Base-by-base conservation (phyloP, 495 filamentous ascomycete species). In the Filosporella fistucella region DNA sequence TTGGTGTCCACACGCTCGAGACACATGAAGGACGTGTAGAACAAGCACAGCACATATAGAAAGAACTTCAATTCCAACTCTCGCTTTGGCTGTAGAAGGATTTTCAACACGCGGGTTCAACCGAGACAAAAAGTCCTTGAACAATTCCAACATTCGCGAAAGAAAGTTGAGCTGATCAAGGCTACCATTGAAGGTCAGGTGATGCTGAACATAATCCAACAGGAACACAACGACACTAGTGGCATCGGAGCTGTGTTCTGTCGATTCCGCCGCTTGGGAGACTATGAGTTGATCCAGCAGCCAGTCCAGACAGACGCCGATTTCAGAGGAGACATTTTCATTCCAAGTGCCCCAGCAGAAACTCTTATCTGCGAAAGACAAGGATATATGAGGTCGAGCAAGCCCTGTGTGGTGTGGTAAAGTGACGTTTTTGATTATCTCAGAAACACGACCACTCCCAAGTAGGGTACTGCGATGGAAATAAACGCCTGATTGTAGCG, bases 401-500 rank as follows among this genome's bases (percentile, higher is more conserved):
- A 12, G 17, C 4, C 3, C 63, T 53, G n/a, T 25, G 50, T 25
- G 56, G 55, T 13, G 68, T 45, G 3, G 44, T 52, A n/a, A 54
- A 60, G 23, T 43, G 54, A 35, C 50, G 49, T 17, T 42, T 62
- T 25, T 45, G 54, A 80, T 61, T 10, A 72, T 80, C 41, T 68
- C 74, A 29, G 58, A 58, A 41, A 95, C 72, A 18, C 77, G 73
- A 0, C 85, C 87, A 55, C 80, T 82, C 13, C 90, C 89, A 40
- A 95, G 71, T 40, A 94, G 75, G 10, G 89, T 90, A 39, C 65
- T 75, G 54, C 83, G 69, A 55, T 91, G 87, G 55, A 94, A 93
- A 62, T 75, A 93, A 1, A 82, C 83, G 0, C 84, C 87, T 10
- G 63, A 45, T 35, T 69, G 71, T 20, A 95, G 65, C 21, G 88